phyloP scores from a whole-genome alignment of 805 yeast species.

The Metschnikowia vanudenii region DNA sequence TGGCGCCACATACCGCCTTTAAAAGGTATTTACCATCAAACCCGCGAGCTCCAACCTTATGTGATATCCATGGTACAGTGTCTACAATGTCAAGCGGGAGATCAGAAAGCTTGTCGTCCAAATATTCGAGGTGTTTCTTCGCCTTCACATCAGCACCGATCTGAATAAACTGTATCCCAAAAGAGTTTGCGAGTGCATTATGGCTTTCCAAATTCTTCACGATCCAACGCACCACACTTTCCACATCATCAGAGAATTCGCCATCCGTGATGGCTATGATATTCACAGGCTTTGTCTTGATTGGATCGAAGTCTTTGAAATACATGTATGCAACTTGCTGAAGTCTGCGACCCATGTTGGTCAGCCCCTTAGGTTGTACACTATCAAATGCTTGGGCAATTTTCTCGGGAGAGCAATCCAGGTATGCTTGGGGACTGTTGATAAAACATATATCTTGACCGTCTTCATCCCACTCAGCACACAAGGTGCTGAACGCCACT shows the following conservation, averaged over 20 bases:
- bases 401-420: conserved; percentile 12
- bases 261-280: conserved; percentile 20
- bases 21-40: conserved; percentile 17
- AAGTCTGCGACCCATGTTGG: conserved; percentile 18
- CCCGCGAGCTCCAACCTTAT: conserved; percentile 12
- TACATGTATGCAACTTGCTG: conserved; percentile 11
- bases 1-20: conserved; percentile 19
- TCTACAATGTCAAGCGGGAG: conserved; percentile 17
- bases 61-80: conserved; percentile 17
- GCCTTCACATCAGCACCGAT: conserved; percentile 18
- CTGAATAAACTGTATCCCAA: conserved; percentile 19
- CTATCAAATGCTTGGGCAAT: conserved; percentile 13
- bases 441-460: conserved; percentile 19
- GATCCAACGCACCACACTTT: conserved; percentile 16
- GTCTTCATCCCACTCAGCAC: conserved; percentile 19
- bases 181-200: conserved; percentile 14
- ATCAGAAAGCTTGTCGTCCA: conserved; percentile 14
- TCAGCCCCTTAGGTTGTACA: conserved; percentile 14
- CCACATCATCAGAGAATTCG: conserved; percentile 17
- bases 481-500: conserved; percentile 14
- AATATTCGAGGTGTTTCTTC: conserved; percentile 7
- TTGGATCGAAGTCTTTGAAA: conserved; percentile 13
- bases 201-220: conserved; percentile 13
- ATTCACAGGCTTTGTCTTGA: conserved; percentile 15
- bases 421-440: conserved; percentile 7